phyloP scores from a whole-genome alignment of 106 monocot genomes.

The Xerophyta viscosa region DNA sequence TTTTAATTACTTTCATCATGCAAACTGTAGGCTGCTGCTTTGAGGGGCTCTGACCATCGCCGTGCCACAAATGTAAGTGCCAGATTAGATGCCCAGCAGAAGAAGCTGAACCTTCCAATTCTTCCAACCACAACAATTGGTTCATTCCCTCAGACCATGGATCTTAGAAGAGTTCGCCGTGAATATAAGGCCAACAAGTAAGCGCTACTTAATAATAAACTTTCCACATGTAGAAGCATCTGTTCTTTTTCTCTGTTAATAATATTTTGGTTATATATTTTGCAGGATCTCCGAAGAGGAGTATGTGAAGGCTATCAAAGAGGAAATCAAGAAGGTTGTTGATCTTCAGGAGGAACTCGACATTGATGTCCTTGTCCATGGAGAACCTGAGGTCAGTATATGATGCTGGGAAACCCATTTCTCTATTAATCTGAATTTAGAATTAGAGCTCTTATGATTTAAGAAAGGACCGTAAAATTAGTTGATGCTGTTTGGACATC shows the following conservation, averaged over 20 bases:
- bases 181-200: slow-evolving; percentile 73
- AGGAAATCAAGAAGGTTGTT: slow-evolving; percentile 42
- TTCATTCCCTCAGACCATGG: slow-evolving; percentile 47
- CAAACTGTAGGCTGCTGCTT: slow-evolving; percentile 25
- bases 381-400: slow-evolving; percentile 59
- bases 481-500: no score
- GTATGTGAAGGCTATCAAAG: slow-evolving; percentile 33
- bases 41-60: slow-evolving; percentile 37
- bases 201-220: not conserved
- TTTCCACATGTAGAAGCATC: not conserved
- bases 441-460: no score
- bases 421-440: not conserved
- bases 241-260: not conserved
- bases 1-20: not conserved
- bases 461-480: no score
- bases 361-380: slow-evolving; percentile 73
- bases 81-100: slow-evolving; percentile 35
- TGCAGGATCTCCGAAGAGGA: slow-evolving; percentile 44
- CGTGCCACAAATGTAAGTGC: slow-evolving; percentile 35
- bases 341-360: slow-evolving; percentile 60
- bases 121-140: slow-evolving; percentile 46
- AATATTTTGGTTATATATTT: not conserved
- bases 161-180: slow-evolving; percentile 36
- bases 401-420: not conserved
- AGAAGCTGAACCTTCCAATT: slow-evolving; percentile 40